A percentile compares a stretch with the other conserved stretches of the same genome.
These are phyloP conservation scores for Biscogniauxia mediterranea DNA, from an alignment of 2,329 filamentous ascomycete species.

Conservation along the genomic window DNA sequence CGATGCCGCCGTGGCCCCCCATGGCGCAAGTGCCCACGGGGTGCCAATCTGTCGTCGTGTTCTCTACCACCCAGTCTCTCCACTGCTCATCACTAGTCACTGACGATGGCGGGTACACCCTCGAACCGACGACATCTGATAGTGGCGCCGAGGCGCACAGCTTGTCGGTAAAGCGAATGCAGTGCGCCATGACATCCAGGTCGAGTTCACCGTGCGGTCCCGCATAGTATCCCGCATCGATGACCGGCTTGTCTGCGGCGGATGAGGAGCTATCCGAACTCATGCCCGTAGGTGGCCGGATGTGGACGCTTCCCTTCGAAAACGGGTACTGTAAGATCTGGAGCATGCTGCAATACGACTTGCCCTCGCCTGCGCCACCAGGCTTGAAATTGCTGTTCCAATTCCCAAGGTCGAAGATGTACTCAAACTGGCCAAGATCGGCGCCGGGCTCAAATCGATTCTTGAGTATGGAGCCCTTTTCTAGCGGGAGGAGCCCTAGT, in stretches of 20 bases:
- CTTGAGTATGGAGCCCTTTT: slow-evolving; percentile 28
- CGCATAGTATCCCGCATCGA: slow-evolving; percentile 43
- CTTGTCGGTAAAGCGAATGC: slow-evolving; percentile 38
- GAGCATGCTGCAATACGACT: slow-evolving; percentile 48
- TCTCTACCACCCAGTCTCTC: slow-evolving; percentile 38
- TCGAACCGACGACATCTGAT: slow-evolving; percentile 35
- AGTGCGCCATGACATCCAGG: slow-evolving; percentile 41
- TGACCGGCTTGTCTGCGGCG: slow-evolving; percentile 30
- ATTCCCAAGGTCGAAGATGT: slow-evolving; percentile 48
- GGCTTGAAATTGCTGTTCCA: slow-evolving; percentile 40
- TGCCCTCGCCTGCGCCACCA: slow-evolving; percentile 29
- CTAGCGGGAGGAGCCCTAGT: slow-evolving; percentile 13
- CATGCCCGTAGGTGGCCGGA: slow-evolving; percentile 22
- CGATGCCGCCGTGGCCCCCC: slow-evolving; percentile 31
- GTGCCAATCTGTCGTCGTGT: slow-evolving; percentile 39
- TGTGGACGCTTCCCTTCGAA: slow-evolving; percentile 47
- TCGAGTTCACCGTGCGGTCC: slow-evolving; percentile 41
- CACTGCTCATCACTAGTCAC: slow-evolving; percentile 22
- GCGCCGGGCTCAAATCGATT: slow-evolving; percentile 33
- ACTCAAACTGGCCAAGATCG: slow-evolving; percentile 46
- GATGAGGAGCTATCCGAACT: slow-evolving; percentile 10
- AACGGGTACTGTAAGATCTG: slow-evolving; percentile 53
- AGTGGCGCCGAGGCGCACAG: slow-evolving; percentile 39
- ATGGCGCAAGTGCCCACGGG: slow-evolving; percentile 42
- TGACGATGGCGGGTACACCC: slow-evolving; percentile 8